Evolutionary conservation across 2,329 filamentous ascomycete species (phyloP).

Genomic region (Aureobasidium sp.): DNA sequence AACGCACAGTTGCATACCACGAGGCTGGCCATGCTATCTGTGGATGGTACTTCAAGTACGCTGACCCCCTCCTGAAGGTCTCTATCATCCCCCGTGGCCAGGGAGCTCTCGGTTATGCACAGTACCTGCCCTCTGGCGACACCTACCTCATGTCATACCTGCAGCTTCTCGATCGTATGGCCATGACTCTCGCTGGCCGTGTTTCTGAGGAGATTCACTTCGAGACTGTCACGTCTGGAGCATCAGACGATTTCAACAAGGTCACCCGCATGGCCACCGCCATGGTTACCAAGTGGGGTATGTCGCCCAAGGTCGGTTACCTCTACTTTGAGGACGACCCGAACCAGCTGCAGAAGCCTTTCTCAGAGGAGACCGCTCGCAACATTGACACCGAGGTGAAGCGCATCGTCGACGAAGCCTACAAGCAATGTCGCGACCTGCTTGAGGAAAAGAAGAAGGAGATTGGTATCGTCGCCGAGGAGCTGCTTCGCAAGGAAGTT

Average conservation of each 20-base stretch:
- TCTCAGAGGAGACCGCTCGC: constrained; percentile 88
- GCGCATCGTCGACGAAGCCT: constrained; percentile 84
- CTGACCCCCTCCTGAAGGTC: constrained; percentile 96
- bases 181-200: constrained; percentile 94
- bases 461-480: constrained; percentile 84
- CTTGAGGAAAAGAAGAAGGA: constrained; percentile 80
- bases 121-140: constrained; percentile 88
- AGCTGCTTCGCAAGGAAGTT: constrained; percentile 86
- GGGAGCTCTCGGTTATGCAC: constrained; percentile 88
- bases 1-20: constrained; percentile 94
- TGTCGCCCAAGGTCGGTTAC: constrained; percentile 90
- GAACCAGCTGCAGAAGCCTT: constrained; percentile 84
- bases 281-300: constrained; percentile 99
- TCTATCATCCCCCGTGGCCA: constrained; percentile 96
- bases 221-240: constrained; percentile 89
- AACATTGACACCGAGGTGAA: constrained; percentile 88
- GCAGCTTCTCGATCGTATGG: constrained; percentile 98
- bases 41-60: constrained; percentile 93
- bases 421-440: constrained; percentile 80
- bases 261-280: constrained; percentile 91
- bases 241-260: constrained; percentile 96
- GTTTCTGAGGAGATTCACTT: constrained; percentile 96
- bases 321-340: constrained; percentile 78
- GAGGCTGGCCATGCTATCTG: constrained; percentile 98
- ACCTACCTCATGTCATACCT: constrained; percentile 93